Base-by-base conservation (phyloP, 2,329 filamentous ascomycete genomes). In the Penicillium janthinellum region DNA sequence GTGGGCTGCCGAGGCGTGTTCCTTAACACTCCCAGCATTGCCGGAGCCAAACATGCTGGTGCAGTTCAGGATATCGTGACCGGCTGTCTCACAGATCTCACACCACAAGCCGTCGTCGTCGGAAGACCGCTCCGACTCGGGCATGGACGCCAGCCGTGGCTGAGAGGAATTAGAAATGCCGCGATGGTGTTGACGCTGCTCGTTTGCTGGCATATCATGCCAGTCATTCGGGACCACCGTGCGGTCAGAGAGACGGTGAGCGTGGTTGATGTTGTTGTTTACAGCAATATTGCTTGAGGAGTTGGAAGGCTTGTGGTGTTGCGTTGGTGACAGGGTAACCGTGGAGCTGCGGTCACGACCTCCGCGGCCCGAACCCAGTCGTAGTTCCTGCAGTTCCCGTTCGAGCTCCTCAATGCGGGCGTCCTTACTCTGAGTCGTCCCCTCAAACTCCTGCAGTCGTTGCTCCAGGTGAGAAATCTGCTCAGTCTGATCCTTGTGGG, bases 61-160 rank as follows among this genome's bases (percentile, higher is more conserved):
- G 82, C 94, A 98, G 22, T 91, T 96, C 58, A 98, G 82, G 61
- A 98, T 96, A 70, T 98, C 94, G 72, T 98, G 94, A 15, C 94
- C 93, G 49, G 86, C 84, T 37, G 90, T 91, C 79, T 97, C 93
- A 78, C 94, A 98, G 63, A 98, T 95, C 78, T 98, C 95, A 77
- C 94, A 98, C 90, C 91, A 96, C 63, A 93, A 83, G 15, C 83
- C 86, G 73, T 87, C 88, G 72, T 92, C 90, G 41, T 89, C 91
- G 22, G 89, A 90, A 75, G 89, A 72, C 35, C 68, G 69, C 52
- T 78, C 77, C 4, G 73, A 73, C 65, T 77, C 78, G 41, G 72
- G 78, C 75, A 75, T 79, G 25, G 71, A 72, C 63, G 74, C 73
- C 22, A 78, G 64, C n/a, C 72, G 74, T 17, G 64, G 67, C 51